phyloP scores from a whole-genome alignment of 2,329 filamentous ascomycete species.

The Monosporascus sp. region DNA sequence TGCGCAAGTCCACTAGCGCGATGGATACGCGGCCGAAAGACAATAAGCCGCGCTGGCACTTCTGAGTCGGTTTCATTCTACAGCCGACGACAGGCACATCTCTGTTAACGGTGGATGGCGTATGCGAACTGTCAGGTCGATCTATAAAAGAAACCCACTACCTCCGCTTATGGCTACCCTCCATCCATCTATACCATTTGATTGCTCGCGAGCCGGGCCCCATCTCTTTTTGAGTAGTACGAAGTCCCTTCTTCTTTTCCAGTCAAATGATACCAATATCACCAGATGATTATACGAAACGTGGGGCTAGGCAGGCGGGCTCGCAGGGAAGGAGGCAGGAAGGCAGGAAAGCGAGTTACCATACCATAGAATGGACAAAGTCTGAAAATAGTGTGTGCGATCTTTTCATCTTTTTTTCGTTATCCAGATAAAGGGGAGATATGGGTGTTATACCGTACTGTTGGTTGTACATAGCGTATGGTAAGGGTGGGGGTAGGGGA shows the following conservation, averaged over 20 bases:
- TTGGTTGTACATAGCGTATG: not conserved
- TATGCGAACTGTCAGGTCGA: not conserved
- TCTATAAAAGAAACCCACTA: not conserved
- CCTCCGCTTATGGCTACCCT: not conserved
- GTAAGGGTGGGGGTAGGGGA: not conserved
- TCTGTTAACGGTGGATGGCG: not conserved
- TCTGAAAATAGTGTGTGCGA: not conserved
- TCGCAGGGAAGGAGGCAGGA: not conserved
- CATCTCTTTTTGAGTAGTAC: not conserved
- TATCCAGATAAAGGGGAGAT: not conserved
- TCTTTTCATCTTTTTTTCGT: not conserved
- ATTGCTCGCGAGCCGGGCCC: not conserved
- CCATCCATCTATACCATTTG: not conserved
- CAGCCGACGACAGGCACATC: not conserved
- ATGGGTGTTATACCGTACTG: too few relatives aligned
- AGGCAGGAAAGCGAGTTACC: not conserved
- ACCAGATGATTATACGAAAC: not conserved
- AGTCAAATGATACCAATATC: not conserved
- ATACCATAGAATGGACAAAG: not conserved
- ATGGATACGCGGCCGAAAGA: constrained; percentile 31
- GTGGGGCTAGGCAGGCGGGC: not conserved
- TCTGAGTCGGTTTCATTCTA: constrained; percentile 13
- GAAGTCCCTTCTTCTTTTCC: not conserved
- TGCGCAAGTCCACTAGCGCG: constrained; percentile 32
- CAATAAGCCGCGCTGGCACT: constrained; percentile 46